These are phyloP conservation scores for Zygotorulaspora chibaensis DNA, from an alignment of 805 yeast species.

Conservation along the genomic window DNA sequence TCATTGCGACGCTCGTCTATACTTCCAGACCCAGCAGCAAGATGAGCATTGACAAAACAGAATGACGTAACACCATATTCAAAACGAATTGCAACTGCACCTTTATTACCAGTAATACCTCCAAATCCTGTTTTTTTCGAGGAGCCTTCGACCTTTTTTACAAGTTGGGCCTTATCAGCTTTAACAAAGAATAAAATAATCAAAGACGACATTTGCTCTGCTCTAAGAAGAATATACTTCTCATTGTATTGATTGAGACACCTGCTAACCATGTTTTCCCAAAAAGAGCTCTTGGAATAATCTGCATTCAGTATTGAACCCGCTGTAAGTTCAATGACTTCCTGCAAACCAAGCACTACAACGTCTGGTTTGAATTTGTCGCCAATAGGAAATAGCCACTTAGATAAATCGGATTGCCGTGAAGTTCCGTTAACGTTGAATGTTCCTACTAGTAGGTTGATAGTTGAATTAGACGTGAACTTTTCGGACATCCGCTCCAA, in stretches of 20 bases:
- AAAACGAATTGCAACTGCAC: constrained; percentile 90
- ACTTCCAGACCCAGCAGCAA: constrained; percentile 88
- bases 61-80: constrained; percentile 74
- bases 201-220: constrained; percentile 72
- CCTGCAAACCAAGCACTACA: constrained; percentile 89
- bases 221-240: constrained; percentile 60
- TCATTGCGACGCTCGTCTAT: constrained; percentile 83
- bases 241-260: constrained; percentile 56
- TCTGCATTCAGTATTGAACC: constrained; percentile 87
- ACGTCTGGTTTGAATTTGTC: constrained; percentile 62
- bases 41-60: constrained; percentile 83
- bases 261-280: constrained; percentile 66
- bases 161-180: constrained; percentile 42
- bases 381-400: constrained; percentile 81
- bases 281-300: constrained; percentile 65
- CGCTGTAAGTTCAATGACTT: constrained; percentile 87
- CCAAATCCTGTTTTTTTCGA: constrained; percentile 92
- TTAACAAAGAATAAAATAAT: constrained; percentile 61
- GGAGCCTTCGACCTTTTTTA: constrained; percentile 90
- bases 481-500: constrained; percentile 40
- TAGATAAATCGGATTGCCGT: constrained; percentile 50
- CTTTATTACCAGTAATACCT: constrained; percentile 96
- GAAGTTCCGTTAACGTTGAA: constrained; percentile 79
- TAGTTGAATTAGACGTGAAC: constrained; percentile 57
- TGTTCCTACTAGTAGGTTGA: constrained; percentile 74